Base-by-base conservation (phyloP, 140 eudicot species). In the Artemisia princeps region DNA sequence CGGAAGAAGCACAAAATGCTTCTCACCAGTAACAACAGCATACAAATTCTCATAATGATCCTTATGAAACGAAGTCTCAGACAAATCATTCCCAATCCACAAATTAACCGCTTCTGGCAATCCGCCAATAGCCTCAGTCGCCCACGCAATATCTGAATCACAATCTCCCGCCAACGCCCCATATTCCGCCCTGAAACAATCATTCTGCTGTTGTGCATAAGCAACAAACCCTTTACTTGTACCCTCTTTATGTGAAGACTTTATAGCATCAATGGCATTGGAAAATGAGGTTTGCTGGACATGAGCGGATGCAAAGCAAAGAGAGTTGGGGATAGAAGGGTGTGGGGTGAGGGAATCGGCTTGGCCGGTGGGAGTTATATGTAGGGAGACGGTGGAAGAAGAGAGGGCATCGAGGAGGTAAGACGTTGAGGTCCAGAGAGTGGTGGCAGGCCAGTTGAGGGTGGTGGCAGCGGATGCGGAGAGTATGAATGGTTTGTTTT, bases 1-100 rank as follows among this genome's bases (percentile, higher is more conserved):
- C 1, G 98, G 96, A 69, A 92, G 89, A 15, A 92, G 84, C 51
- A 88, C 12, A 58, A 92, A 88, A 77, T 83, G 86, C 81, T 92
- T 92, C 74, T 92, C 96, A 6, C 98, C 98, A 6, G 80, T 57
- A 19, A 92, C 73, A 48, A 92, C 98, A 46, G 82, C 98, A 71
- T 92, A 92, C 73, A 92, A 22, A 78, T 92, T 92, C 83, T 92
- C 98, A 48, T 88, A 88, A 72, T 88, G 96, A 62, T 92, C 98
- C 75, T 88, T 92, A 73, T 92, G 98, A 77, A 92, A 92, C 37
- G 86, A 88, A 44, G 95, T 92, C 62, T 81, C 85, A 0, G 95
- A 85, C 10, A 70, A 40, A 0, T 71, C 62, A 54, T 86, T 88
- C 61, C 98, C 96, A 45, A 92, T 79, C 98, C 98, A 92, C 68